Evolutionary conservation across 371 early-diverging fungal genomes (phyloP), one percentile per base, ranked within the genome.

Genomic region (Mortierella sp.): DNA sequence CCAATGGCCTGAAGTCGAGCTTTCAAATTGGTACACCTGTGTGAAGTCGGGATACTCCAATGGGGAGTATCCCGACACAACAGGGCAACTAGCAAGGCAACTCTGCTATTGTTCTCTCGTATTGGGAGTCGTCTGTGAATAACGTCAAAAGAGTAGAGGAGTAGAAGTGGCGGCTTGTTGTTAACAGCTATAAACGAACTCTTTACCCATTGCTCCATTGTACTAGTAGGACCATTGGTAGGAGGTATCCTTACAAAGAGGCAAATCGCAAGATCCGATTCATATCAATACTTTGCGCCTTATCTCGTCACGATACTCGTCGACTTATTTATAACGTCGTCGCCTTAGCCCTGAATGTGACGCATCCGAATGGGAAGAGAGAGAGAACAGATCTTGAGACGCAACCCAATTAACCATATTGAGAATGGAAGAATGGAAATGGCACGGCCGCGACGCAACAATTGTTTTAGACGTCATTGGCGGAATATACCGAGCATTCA

Each of bases 281-380:
- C 63, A 2, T 64, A 64, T 40, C 67, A 61, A 9, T 79, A 74
- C 52, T 70, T 74, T 65, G 80, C 71, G 0, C 74, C 80, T 3
- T 74, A 71, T 55, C 71, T 74, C 22, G 41, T 74, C 1, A 63
- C 67, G 9, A 52, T 74, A 8, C 53, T 48, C 4, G 47, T 79
- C 4, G 67, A 67, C 0, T 2, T 74, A n/a, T 48, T 67, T 8
- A 1, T 74, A 4, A 50, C 0, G 40, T 67, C 22, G 71, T 70
- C 0, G 59, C 65, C 28, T 24, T 79, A 9, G 1, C 59, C 7
- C 50, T 74, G 32, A 68, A 63, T 43, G 80, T 74, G 62, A 74
- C 70, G 13, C 55, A 78, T 38, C 74, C 71, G 0, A 74, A n/a
- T 79, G 80, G 80, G 57, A 68, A 9, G 63, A 11, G 64, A 11